Percentiles rank a stretch among this genome's conserved stretches.
Evolutionary conservation across 2,329 filamentous ascomycete species (phyloP).

Genomic region (Beauveria brongniartii): DNA sequence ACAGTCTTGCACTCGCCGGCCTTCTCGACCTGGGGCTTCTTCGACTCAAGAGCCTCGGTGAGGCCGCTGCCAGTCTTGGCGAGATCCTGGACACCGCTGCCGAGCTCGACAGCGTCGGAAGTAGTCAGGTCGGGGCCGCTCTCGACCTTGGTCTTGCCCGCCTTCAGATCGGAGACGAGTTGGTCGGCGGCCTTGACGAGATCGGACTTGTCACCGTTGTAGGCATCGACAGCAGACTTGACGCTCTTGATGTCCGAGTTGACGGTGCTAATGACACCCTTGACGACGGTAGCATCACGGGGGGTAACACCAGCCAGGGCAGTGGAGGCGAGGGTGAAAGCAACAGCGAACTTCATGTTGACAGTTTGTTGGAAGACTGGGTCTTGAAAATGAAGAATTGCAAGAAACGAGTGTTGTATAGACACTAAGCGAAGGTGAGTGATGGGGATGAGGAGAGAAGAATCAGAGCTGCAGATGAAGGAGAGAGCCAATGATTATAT

Average conservation of each 20-base stretch:
- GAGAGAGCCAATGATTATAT: constrained; percentile 2
- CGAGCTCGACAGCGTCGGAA: background rate
- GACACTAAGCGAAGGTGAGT: constrained; percentile 9
- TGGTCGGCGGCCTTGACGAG: constrained; percentile 10
- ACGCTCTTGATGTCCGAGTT: background rate
- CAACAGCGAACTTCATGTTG: constrained; percentile 13
- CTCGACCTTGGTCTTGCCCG: constrained; percentile 4
- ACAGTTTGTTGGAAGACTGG: constrained; percentile 7
- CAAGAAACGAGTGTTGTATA: constrained; percentile 11
- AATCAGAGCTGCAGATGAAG: background rate
- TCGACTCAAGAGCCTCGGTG: constrained; percentile 25
- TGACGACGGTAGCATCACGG: background rate
- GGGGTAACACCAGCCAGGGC: constrained; percentile 6
- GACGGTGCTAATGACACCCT: background rate
- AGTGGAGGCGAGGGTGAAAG: constrained; percentile 3
- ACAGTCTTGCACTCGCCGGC: constrained; percentile 20
- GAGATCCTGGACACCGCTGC: background rate
- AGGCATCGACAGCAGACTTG: constrained; percentile 8
- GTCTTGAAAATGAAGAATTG: background rate
- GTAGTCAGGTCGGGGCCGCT: background rate
- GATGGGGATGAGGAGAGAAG: constrained; percentile 6
- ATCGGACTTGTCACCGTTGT: constrained; percentile 10
- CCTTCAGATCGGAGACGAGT: constrained; percentile 11
- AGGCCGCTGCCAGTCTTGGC: constrained; percentile 20
- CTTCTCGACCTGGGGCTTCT: constrained; percentile 20